phyloP scores from a whole-genome alignment of 2,329 filamentous ascomycete genomes.

The Colletotrichum sp. region DNA sequence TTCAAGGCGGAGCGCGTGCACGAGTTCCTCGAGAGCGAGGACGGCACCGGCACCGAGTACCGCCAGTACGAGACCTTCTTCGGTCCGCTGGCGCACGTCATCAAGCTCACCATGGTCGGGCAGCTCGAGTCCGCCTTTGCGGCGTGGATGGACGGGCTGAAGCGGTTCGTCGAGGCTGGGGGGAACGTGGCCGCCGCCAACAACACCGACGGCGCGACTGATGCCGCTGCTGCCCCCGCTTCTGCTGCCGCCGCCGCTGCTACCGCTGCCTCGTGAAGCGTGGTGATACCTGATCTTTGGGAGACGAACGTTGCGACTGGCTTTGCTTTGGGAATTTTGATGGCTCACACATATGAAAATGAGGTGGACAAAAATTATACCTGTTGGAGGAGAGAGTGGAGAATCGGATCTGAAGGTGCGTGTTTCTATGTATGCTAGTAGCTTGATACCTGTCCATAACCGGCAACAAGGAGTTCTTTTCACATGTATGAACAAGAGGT shows the following conservation, averaged over 20 bases:
- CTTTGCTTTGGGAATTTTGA: background rate
- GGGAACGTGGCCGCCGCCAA: background rate
- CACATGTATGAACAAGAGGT: background rate
- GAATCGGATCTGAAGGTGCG: background rate
- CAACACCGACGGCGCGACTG: background rate
- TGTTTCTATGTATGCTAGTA: slow-evolving; percentile 5
- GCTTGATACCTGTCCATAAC: slow-evolving; percentile 19
- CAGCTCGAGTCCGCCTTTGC: slow-evolving; percentile 38
- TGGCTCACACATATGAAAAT: background rate
- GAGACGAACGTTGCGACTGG: background rate
- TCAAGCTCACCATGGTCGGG: slow-evolving; percentile 35
- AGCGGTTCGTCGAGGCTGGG: slow-evolving; percentile 31
- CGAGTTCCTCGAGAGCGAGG: slow-evolving; percentile 38
- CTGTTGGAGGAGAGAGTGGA: background rate
- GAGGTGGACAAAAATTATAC: background rate
- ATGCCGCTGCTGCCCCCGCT: background rate
- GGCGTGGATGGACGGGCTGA: slow-evolving; percentile 44
- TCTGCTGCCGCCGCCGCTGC: background rate
- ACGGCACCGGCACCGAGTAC: slow-evolving; percentile 40
- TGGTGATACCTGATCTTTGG: background rate
- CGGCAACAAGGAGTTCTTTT: slow-evolving; percentile 2
- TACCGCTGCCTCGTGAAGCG: slow-evolving; percentile 2
- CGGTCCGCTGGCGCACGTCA: slow-evolving; percentile 38
- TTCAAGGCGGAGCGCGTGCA: slow-evolving; percentile 46
- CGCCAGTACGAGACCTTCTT: slow-evolving; percentile 52